Percentiles rank a stretch among this genome's conserved stretches.
These are phyloP conservation scores for Blastobotrys ciferrii DNA, from an alignment of 1,139 yeast species.

Conservation along the genomic window DNA sequence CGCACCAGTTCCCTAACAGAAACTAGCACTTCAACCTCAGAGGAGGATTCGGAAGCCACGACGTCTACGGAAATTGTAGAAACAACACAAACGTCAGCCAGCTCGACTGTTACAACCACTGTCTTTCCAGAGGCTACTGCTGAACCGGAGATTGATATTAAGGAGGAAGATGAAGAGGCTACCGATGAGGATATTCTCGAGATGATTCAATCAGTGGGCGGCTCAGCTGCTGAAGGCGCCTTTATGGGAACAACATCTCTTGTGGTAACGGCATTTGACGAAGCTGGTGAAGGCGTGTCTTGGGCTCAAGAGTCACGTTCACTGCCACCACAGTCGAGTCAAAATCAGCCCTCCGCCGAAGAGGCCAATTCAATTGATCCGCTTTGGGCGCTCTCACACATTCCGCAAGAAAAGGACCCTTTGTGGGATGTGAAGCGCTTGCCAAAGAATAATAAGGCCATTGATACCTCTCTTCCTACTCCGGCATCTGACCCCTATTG, in stretches of 20 bases:
- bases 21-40: too few species aligned
- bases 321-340: neutral
- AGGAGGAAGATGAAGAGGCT: neutral
- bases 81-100: neutral
- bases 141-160: neutral
- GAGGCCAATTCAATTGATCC: neutral
- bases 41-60: neutral
- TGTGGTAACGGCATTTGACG: neutral
- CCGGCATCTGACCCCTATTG: neutral
- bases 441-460: neutral
- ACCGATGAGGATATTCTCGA: neutral
- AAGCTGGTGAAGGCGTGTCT: neutral
- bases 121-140: neutral
- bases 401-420: neutral
- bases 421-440: conserved; percentile 3
- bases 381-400: neutral
- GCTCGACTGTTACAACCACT: neutral
- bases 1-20: too few species aligned
- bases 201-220: neutral
- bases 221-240: neutral
- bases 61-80: neutral
- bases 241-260: neutral
- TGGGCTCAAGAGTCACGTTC: neutral
- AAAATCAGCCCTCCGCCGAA: neutral
- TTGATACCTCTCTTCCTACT: neutral